A percentile compares a stretch with the other conserved stretches of the same genome.
Conservation (phyloP, 108 stramenopile genomes). For the Skeletonema marinoi region DNA sequence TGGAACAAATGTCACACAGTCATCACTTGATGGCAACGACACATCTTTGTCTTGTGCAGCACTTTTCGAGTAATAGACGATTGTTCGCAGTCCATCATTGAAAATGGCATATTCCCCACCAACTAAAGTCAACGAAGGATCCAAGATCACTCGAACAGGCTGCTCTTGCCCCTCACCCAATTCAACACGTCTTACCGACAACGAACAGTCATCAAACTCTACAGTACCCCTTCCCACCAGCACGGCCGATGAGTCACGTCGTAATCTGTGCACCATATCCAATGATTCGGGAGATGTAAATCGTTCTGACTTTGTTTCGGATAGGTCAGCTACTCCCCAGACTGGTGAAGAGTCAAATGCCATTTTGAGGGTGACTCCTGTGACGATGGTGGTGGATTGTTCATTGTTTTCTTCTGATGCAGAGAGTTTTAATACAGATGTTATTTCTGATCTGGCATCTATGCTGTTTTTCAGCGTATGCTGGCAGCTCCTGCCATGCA, state of each 20-base stretch:
- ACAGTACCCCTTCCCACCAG: conserved; percentile 83
- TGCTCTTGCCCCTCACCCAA: conserved; percentile 40
- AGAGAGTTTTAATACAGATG: background rate
- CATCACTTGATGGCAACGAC: background rate
- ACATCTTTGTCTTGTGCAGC: background rate
- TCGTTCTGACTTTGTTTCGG: conserved; percentile 54
- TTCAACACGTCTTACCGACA: conserved; percentile 69
- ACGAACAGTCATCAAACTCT: conserved; percentile 68
- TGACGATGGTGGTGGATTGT: conserved; percentile 6
- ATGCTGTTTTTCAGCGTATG: background rate
- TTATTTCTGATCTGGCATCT: background rate
- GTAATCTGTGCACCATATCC: conserved; percentile 85
- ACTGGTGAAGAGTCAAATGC: conserved; percentile 65
- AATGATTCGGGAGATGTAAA: conserved; percentile 75
- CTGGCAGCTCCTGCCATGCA: background rate
- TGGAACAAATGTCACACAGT: conserved; percentile 29
- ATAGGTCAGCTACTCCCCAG: conserved; percentile 71
- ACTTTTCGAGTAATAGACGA: conserved; percentile 52
- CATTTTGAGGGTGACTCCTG: conserved; percentile 82
- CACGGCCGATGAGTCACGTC: conserved; percentile 64
- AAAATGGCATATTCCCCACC: conserved; percentile 53
- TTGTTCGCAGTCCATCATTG: conserved; percentile 59
- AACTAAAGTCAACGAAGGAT: conserved; percentile 60
- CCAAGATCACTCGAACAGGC: conserved; percentile 74
- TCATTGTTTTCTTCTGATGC: background rate